Percentiles rank a stretch among this genome's conserved stretches.
phyloP scores from a whole-genome alignment of 2,329 filamentous ascomycete species.

The Gyromitra esculenta region DNA sequence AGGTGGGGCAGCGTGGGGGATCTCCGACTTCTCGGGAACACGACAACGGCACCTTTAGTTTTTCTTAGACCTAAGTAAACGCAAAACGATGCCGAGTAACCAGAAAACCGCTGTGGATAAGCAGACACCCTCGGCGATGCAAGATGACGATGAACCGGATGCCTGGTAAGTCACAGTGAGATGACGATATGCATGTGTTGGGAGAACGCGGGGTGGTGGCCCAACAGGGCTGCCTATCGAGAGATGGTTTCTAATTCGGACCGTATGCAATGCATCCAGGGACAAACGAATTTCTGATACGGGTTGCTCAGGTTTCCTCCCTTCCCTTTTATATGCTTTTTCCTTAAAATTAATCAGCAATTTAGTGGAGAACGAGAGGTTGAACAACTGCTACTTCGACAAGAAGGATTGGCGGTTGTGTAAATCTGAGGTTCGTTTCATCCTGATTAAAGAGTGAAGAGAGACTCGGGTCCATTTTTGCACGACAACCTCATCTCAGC shows the following conservation, averaged over 20 bases:
- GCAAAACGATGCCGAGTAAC: slow-evolving; percentile 42
- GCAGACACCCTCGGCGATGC: slow-evolving; percentile 63
- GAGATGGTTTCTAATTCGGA: slow-evolving; percentile 40
- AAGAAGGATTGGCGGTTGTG: slow-evolving; percentile 96
- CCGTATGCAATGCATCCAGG: slow-evolving; percentile 66
- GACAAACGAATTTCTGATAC: slow-evolving; percentile 98
- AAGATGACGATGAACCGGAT: slow-evolving; percentile 85
- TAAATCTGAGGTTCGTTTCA: slow-evolving; percentile 75
- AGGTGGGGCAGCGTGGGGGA: slow-evolving; percentile 25
- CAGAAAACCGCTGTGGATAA: slow-evolving; percentile 34
- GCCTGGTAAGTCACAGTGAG: slow-evolving; percentile 75
- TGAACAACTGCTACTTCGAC: slow-evolving; percentile 96
- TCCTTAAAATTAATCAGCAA: slow-evolving; percentile 12
- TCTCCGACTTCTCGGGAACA: slow-evolving; percentile 11
- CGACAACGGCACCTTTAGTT: slow-evolving; percentile 41
- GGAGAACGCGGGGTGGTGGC: slow-evolving; percentile 3
- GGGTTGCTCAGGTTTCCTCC: slow-evolving; percentile 79
- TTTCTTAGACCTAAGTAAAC: slow-evolving; percentile 44
- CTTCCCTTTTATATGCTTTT: background rate
- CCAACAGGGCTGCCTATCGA: background rate
- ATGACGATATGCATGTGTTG: slow-evolving; percentile 3
- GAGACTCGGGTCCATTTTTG: background rate
- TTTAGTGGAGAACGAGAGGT: slow-evolving; percentile 82
- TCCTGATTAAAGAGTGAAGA: background rate
- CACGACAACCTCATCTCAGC: background rate